These are phyloP conservation scores for Chlamydomonas sphaeroides DNA, from an alignment of 139 green algal species.

Conservation along the genomic window DNA sequence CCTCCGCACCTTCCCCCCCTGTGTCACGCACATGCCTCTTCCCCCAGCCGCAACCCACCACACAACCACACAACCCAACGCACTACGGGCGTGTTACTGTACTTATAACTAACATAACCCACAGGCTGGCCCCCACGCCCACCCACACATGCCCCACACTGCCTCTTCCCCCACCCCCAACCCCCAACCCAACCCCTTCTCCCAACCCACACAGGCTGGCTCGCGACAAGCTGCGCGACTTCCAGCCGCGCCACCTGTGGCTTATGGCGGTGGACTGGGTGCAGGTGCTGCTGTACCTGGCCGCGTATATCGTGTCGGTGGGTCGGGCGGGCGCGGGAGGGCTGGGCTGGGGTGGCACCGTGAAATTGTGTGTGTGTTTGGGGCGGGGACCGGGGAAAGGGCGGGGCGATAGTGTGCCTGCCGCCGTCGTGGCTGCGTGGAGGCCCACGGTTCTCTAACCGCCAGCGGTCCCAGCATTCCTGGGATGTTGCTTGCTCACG, in stretches of 20 bases:
- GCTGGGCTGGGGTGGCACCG: no score
- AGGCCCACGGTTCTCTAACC: no score
- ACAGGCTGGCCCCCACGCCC: no score
- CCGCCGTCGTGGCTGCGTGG: no score
- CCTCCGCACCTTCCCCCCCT: no score
- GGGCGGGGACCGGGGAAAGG: not conserved
- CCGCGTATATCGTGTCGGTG: constrained; percentile 42
- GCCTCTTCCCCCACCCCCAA: not conserved
- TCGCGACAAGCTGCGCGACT: constrained; percentile 32
- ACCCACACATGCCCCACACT: not conserved
- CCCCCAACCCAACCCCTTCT: not conserved
- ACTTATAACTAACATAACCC: no score
- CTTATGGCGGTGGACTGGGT: constrained; percentile 22
- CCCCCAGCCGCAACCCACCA: no score
- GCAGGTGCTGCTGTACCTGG: constrained; percentile 40
- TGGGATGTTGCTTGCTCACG: no score
- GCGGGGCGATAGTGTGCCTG: not conserved
- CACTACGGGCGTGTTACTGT: no score
- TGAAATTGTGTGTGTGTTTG: not conserved
- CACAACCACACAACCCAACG: no score
- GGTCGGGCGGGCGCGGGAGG: not conserved
- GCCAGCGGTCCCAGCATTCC: no score
- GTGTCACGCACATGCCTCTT: no score
- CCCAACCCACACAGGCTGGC: constrained; percentile 18
- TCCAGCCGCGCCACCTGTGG: constrained; percentile 11